A percentile compares a stretch with the other conserved stretches of the same genome.
Conservation (phyloP, 441 rosid species). For the Mallotus japonicus region DNA sequence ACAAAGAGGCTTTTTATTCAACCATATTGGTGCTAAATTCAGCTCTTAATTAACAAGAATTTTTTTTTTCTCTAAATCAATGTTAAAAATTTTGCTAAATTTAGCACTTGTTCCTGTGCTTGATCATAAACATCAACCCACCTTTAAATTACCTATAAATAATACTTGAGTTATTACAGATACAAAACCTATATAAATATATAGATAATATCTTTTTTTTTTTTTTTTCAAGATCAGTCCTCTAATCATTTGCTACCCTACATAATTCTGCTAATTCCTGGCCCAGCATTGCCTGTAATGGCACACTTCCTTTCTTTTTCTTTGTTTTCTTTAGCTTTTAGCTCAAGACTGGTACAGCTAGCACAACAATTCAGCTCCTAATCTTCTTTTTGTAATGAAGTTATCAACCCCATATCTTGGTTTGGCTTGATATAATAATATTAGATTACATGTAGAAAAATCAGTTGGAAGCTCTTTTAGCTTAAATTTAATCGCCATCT, state of each 20-base stretch:
- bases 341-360: conserved; percentile 36
- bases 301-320: conserved; percentile 32
- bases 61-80: conserved; percentile 10
- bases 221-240: conserved; percentile 5
- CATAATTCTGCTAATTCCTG: conserved; percentile 59
- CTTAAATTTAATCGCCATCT: conserved; percentile 15
- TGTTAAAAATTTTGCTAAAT: conserved; percentile 49
- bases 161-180: conserved; percentile 22
- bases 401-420: conserved; percentile 25
- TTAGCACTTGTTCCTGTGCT: conserved; percentile 83
- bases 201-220: neutral
- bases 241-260: conserved; percentile 47
- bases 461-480: conserved; percentile 20
- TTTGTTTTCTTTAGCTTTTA: conserved; percentile 35
- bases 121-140: conserved; percentile 22
- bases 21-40: conserved; percentile 61
- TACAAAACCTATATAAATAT: conserved; percentile 5
- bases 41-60: conserved; percentile 32
- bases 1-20: conserved; percentile 44
- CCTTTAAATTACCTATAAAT: conserved; percentile 20
- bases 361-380: conserved; percentile 30
- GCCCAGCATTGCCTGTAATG: conserved; percentile 56
- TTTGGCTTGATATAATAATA: conserved; percentile 17
- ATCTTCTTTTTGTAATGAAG: conserved; percentile 33
- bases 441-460: neutral